Evolutionary conservation across 1,139 yeast genomes (phyloP).

Genomic region (Chernovozyma sophiae-reginae): DNA sequence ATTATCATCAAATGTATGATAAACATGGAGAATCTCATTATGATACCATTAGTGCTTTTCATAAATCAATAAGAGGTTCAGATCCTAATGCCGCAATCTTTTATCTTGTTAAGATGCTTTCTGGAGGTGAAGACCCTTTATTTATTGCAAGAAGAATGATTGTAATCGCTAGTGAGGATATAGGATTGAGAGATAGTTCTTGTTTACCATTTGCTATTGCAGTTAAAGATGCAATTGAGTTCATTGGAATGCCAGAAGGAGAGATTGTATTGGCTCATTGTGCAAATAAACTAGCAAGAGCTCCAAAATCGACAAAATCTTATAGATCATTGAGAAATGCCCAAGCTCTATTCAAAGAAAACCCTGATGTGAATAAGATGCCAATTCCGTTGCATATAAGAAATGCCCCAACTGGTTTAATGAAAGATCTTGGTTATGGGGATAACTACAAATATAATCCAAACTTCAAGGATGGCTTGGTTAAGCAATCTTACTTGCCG

Average conservation of each 20-base stretch:
- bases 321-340: conserved; percentile 74
- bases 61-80: conserved; percentile 83
- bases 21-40: conserved; percentile 88
- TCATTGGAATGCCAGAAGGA: conserved; percentile 96
- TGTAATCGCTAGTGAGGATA: conserved; percentile 86
- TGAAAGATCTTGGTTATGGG: conserved; percentile 86
- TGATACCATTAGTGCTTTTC: conserved; percentile 92
- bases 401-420: conserved; percentile 88
- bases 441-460: conserved; percentile 88
- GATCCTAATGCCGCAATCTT: conserved; percentile 87
- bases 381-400: conserved; percentile 79
- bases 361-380: conserved; percentile 60
- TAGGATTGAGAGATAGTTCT: conserved; percentile 77
- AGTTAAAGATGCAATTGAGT: conserved; percentile 81
- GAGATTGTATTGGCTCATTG: conserved; percentile 89
- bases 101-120: conserved; percentile 80
- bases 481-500: conserved; percentile 69
- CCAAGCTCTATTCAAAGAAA: conserved; percentile 51
- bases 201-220: conserved; percentile 86
- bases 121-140: conserved; percentile 91
- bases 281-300: conserved; percentile 80
- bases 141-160: conserved; percentile 92
- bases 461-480: conserved; percentile 63
- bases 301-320: conserved; percentile 80
- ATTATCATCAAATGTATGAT: conserved; percentile 69